Conservation (phyloP, 129 eudicot species). For the Artemisia tridentata region DNA sequence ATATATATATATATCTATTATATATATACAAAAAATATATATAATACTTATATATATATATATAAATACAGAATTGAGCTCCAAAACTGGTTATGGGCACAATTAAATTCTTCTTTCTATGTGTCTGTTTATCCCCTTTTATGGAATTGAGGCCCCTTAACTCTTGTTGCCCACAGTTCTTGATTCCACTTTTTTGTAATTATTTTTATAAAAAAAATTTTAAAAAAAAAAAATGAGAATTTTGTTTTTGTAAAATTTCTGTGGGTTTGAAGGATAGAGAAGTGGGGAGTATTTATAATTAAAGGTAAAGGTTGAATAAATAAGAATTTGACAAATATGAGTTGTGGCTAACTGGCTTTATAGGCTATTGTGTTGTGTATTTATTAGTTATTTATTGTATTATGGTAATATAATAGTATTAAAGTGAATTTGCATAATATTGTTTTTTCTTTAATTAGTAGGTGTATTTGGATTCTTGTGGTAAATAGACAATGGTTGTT, state of each 20-base stretch:
- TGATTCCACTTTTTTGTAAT: conserved; percentile 28
- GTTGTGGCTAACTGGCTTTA: conserved; percentile 16
- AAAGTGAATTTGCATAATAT: no score
- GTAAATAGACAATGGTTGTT: no score
- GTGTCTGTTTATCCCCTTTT: conserved; percentile 14
- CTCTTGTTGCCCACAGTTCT: conserved; percentile 12
- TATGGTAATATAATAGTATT: no score
- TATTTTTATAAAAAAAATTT: conserved; percentile 3
- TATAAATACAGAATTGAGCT: conserved; percentile 12
- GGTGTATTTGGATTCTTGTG: no score
- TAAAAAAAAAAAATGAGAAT: not conserved
- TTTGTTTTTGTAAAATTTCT: not conserved
- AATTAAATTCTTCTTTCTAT: conserved; percentile 18
- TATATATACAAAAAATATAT: conserved; percentile 4
- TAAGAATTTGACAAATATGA: conserved; percentile 16
- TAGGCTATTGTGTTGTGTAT: not conserved
- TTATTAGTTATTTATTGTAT: no score
- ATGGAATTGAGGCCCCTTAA: conserved; percentile 25
- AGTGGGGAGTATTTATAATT: conserved; percentile 28
- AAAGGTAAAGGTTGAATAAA: conserved; percentile 24
- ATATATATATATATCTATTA: no score
- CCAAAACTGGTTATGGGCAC: conserved; percentile 21
- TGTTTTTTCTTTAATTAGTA: no score
- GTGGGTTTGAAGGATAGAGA: conserved; percentile 16
- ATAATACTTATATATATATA: no score